These are phyloP conservation scores for Exophiala viscosa DNA, from an alignment of 2,329 filamentous ascomycete genomes.

Conservation along the genomic window DNA sequence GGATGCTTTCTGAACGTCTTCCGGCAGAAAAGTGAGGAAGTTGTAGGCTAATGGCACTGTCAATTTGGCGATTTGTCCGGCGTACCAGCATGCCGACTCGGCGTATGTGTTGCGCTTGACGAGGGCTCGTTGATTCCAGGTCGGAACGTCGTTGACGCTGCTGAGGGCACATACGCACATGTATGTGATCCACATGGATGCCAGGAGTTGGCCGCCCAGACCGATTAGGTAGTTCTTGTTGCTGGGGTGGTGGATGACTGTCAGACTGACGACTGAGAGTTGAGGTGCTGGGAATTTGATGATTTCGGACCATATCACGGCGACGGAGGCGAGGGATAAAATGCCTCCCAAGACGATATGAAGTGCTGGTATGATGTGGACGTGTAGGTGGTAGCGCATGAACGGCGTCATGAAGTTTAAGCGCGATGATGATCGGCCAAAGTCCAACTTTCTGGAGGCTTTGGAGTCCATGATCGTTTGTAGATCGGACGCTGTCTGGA, in stretches of 20 bases:
- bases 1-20: constrained; percentile 68
- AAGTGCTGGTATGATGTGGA: constrained; percentile 66
- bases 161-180: constrained; percentile 89
- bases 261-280: constrained; percentile 66
- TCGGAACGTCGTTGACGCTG: constrained; percentile 86
- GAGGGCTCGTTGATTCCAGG: constrained; percentile 93
- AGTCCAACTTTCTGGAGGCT: constrained; percentile 74
- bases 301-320: constrained; percentile 89
- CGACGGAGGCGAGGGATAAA: constrained; percentile 70
- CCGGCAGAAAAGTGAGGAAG: constrained; percentile 84
- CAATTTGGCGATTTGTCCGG: constrained; percentile 84
- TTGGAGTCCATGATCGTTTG: constrained; percentile 82
- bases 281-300: constrained; percentile 76
- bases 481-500: constrained; percentile 68
- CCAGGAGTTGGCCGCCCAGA: constrained; percentile 79
- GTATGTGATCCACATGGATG: constrained; percentile 86
- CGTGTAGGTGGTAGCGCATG: constrained; percentile 73
- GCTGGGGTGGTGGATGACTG: constrained; percentile 61
- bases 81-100: constrained; percentile 94
- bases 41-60: constrained; percentile 94
- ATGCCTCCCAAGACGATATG: constrained; percentile 64
- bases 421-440: constrained; percentile 58
- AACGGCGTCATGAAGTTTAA: constrained; percentile 70
- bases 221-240: constrained; percentile 71
- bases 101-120: constrained; percentile 87